phyloP scores from a whole-genome alignment of 2,329 filamentous ascomycete genomes.

The Penicillium sp. region DNA sequence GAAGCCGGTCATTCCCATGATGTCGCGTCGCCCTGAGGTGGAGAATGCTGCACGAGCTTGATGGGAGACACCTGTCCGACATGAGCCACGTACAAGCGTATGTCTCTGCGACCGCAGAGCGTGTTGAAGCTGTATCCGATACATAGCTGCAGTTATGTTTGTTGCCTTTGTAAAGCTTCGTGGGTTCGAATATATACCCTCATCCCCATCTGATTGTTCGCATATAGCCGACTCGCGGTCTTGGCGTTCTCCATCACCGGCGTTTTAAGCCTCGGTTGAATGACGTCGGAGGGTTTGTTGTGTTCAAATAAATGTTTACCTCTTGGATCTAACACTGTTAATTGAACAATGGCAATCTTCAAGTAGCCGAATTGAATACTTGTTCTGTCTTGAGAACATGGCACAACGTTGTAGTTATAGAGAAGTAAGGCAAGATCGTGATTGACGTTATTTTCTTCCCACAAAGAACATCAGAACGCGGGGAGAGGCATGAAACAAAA shows the following conservation, averaged over 20 bases:
- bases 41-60: conserved; percentile 29
- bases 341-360: not conserved
- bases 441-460: no score
- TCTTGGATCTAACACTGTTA: no score
- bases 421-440: not conserved
- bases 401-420: no score
- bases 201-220: not conserved
- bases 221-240: conserved; percentile 21
- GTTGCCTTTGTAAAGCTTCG: not conserved
- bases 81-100: not conserved
- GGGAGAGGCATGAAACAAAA: no score
- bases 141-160: conserved; percentile 11
- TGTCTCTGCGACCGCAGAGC: conserved; percentile 11
- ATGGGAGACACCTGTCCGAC: not conserved
- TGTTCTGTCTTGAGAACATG: not conserved
- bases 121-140: conserved; percentile 11
- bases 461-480: no score
- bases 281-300: not conserved
- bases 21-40: conserved; percentile 30
- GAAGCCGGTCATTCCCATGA: conserved; percentile 74
- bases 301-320: not conserved
- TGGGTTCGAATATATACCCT: conserved; percentile 1
- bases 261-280: not conserved
- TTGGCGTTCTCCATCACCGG: conserved; percentile 18
- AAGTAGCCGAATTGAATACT: not conserved